phyloP scores from a whole-genome alignment of 805 yeast genomes.

The Sugiyamaella mastotermitis region DNA sequence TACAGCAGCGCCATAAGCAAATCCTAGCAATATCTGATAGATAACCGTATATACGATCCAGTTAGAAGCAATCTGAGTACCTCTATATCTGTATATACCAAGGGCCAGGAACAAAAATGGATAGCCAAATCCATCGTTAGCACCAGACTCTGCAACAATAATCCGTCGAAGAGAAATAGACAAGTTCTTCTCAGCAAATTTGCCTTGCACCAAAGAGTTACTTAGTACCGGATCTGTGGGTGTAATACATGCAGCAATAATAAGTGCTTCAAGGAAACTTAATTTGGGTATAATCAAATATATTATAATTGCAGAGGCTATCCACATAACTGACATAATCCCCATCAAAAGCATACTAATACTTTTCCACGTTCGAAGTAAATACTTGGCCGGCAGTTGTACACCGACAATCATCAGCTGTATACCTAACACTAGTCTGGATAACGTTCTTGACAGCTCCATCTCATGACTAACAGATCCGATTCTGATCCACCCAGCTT shows the following conservation, averaged over 20 bases:
- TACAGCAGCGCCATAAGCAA: constrained; percentile 41
- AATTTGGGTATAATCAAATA: constrained; percentile 57
- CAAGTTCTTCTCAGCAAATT: constrained; percentile 56
- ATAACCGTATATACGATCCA: constrained; percentile 57
- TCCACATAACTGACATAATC: constrained; percentile 68
- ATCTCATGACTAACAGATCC: constrained; percentile 47
- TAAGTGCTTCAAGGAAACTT: constrained; percentile 47
- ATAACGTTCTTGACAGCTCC: constrained; percentile 49
- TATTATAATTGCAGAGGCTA: constrained; percentile 55
- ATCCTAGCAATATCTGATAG: constrained; percentile 57
- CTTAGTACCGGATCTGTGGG: constrained; percentile 76
- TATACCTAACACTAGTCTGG: constrained; percentile 60
- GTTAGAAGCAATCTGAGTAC: constrained; percentile 50
- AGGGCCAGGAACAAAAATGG: constrained; percentile 63
- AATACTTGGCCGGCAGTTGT: constrained; percentile 63
- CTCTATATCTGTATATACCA: constrained; percentile 45
- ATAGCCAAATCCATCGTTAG: constrained; percentile 57
- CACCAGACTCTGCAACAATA: constrained; percentile 65
- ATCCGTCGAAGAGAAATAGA: constrained; percentile 57
- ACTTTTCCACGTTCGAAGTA: constrained; percentile 53
- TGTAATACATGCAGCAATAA: constrained; percentile 65
- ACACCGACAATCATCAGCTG: constrained; percentile 71
- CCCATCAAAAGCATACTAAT: constrained; percentile 55
- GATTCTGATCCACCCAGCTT: constrained; percentile 50
- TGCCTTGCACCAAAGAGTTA: constrained; percentile 68